Evolutionary conservation across 148 eudicot species (phyloP).

Genomic region (Rhododendron henanense): DNA sequence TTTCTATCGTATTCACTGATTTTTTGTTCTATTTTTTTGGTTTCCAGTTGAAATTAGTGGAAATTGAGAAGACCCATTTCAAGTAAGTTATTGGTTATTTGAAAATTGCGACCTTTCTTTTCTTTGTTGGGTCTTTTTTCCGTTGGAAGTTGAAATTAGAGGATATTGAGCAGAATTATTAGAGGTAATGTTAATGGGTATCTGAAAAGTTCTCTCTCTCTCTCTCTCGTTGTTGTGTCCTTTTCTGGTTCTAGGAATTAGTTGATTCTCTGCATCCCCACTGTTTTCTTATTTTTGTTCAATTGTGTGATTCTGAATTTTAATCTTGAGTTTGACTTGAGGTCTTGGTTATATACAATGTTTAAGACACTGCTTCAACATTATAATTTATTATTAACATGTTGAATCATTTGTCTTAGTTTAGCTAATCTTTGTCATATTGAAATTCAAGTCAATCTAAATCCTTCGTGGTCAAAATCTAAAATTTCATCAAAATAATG

Average conservation of each 20-base stretch:
- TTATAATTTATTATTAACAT: neutral
- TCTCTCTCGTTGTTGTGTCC: too few relatives aligned
- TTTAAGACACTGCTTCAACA: neutral
- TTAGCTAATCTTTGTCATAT: neutral
- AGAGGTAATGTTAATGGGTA: too few relatives aligned
- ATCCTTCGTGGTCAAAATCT: too few relatives aligned
- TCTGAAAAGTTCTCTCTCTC: too few relatives aligned
- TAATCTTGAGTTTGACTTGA: neutral
- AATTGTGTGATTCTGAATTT: neutral
- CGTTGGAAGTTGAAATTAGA: neutral
- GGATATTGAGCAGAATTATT: neutral
- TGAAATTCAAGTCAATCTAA: neutral
- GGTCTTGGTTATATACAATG: neutral
- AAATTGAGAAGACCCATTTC: conserved; percentile 37
- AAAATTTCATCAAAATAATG: too few relatives aligned
- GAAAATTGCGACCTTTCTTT: neutral
- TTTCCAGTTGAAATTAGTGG: conserved; percentile 35
- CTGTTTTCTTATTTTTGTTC: neutral
- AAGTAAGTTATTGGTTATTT: conserved; percentile 29
- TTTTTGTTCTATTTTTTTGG: conserved; percentile 21
- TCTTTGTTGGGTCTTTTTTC: neutral
- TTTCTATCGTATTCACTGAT: conserved; percentile 16
- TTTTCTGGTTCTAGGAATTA: neutral
- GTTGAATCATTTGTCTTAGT: neutral
- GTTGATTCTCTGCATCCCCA: neutral